phyloP scores from a whole-genome alignment of 1,139 yeast species.

The Geotrichum aggregatum region DNA sequence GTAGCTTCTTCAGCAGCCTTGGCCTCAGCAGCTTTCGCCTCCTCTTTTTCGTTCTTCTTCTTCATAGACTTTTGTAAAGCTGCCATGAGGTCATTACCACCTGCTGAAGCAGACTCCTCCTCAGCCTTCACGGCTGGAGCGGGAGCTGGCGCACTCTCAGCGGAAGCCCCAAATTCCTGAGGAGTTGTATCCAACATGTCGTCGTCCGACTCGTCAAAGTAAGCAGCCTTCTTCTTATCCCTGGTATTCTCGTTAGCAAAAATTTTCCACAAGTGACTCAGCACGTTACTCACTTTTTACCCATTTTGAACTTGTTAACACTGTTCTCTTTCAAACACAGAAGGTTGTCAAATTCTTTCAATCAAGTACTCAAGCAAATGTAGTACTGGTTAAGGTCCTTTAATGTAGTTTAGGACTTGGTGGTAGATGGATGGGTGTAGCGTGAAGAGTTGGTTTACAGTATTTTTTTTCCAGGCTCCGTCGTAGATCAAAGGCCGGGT shows the following conservation, averaged over 20 bases:
- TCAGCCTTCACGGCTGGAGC: slow-evolving; percentile 26
- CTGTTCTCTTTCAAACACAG: background rate
- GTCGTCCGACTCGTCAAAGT: slow-evolving; percentile 79
- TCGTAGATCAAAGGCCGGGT: slow-evolving; percentile 17
- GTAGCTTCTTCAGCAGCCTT: slow-evolving; percentile 52
- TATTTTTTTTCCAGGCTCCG: background rate
- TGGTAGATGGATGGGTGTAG: background rate
- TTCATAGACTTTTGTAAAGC: slow-evolving; percentile 75
- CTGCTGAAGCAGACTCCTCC: slow-evolving; percentile 34
- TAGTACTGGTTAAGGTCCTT: slow-evolving; percentile 1
- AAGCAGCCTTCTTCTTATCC: slow-evolving; percentile 52
- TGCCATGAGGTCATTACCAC: slow-evolving; percentile 62
- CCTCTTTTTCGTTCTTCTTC: slow-evolving; percentile 62
- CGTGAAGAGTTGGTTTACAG: background rate
- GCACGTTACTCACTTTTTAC: slow-evolving; percentile 13
- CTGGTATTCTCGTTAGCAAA: slow-evolving; percentile 19
- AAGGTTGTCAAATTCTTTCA: background rate
- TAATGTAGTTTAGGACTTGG: background rate
- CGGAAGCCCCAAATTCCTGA: slow-evolving; percentile 49
- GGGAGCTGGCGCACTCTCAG: slow-evolving; percentile 22
- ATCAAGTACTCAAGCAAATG: background rate
- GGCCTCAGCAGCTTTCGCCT: slow-evolving; percentile 38
- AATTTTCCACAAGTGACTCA: background rate
- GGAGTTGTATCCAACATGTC: slow-evolving; percentile 51
- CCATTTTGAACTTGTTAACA: slow-evolving; percentile 5